Evolutionary conservation across 2,329 filamentous ascomycete species (phyloP).

Genomic region (Fusarium sp.): DNA sequence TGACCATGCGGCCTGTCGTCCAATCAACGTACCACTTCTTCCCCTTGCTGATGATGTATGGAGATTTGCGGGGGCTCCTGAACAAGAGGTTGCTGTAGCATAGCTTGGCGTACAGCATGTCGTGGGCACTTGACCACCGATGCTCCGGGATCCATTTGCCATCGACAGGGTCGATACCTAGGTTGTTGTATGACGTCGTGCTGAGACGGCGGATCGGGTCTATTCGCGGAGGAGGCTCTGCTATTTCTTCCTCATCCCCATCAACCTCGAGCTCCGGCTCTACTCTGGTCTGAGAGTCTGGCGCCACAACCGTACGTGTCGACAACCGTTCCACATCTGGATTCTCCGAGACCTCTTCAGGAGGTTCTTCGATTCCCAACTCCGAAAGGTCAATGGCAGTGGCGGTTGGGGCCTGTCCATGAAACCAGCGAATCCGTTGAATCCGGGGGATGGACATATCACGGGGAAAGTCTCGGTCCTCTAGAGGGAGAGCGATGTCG

Average conservation of each 20-base stretch:
- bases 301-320: slow-evolving; percentile 18
- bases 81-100: slow-evolving; percentile 70
- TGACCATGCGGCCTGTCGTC: slow-evolving; percentile 66
- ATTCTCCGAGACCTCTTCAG: slow-evolving; percentile 38
- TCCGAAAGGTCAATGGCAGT: slow-evolving; percentile 43
- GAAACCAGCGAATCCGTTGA: slow-evolving; percentile 64
- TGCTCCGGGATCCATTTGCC: slow-evolving; percentile 69
- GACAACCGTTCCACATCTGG: slow-evolving; percentile 32
- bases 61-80: slow-evolving; percentile 67
- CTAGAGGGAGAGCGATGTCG: slow-evolving; percentile 76
- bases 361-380: slow-evolving; percentile 30
- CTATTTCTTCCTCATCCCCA: slow-evolving; percentile 35
- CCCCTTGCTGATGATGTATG: slow-evolving; percentile 67
- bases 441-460: slow-evolving; percentile 72
- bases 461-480: slow-evolving; percentile 74
- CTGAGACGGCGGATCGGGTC: slow-evolving; percentile 55
- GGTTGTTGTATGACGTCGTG: slow-evolving; percentile 59
- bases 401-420: slow-evolving; percentile 51
- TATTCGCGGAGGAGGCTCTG: slow-evolving; percentile 44
- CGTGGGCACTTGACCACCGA: slow-evolving; percentile 66
- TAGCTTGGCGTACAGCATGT: slow-evolving; percentile 69
- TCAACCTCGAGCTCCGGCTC: slow-evolving; percentile 38
- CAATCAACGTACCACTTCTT: slow-evolving; percentile 72
- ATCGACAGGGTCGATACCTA: slow-evolving; percentile 59
- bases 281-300: slow-evolving; percentile 39